phyloP scores from a whole-genome alignment of 2,329 filamentous ascomycete genomes.

The Neospermospora avenae region DNA sequence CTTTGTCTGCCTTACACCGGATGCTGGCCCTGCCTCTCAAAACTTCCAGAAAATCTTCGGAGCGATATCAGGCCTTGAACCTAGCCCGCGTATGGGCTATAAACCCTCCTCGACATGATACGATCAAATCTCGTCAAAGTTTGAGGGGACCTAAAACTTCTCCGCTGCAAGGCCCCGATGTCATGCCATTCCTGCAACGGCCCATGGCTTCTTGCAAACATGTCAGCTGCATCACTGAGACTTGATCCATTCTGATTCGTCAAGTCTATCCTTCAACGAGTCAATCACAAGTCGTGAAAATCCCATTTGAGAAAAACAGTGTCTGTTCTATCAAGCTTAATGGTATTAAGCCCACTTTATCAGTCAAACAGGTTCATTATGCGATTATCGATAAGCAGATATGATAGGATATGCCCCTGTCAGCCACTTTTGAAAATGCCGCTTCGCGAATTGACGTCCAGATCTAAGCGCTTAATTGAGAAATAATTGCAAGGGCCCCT shows the following conservation, averaged over 20 bases:
- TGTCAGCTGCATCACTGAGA: constrained; percentile 29
- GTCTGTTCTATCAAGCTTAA: neutral
- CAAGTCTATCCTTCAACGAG: neutral
- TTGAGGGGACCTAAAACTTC: constrained; percentile 18
- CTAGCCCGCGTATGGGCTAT: too few species aligned
- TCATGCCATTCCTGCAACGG: constrained; percentile 29
- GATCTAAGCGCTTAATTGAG: constrained; percentile 20
- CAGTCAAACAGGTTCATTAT: too few species aligned
- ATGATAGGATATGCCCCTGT: constrained; percentile 12
- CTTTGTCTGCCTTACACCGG: constrained; percentile 5
- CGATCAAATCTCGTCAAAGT: constrained; percentile 5
- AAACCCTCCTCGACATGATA: neutral
- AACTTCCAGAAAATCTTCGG: neutral
- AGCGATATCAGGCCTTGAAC: constrained; percentile 4
- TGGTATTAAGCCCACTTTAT: constrained; percentile 10
- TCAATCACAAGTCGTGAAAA: neutral
- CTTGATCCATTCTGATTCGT: constrained; percentile 1
- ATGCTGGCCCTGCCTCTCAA: neutral
- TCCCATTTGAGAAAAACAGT: neutral
- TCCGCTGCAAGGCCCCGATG: constrained; percentile 30
- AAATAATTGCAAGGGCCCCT: neutral
- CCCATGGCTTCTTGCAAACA: constrained; percentile 16
- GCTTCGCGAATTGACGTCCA: constrained; percentile 16
- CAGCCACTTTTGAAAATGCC: neutral
- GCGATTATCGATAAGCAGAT: constrained; percentile 22